Base-by-base conservation (phyloP, 2,329 filamentous ascomycete species). In the Curvularia spicifera region DNA sequence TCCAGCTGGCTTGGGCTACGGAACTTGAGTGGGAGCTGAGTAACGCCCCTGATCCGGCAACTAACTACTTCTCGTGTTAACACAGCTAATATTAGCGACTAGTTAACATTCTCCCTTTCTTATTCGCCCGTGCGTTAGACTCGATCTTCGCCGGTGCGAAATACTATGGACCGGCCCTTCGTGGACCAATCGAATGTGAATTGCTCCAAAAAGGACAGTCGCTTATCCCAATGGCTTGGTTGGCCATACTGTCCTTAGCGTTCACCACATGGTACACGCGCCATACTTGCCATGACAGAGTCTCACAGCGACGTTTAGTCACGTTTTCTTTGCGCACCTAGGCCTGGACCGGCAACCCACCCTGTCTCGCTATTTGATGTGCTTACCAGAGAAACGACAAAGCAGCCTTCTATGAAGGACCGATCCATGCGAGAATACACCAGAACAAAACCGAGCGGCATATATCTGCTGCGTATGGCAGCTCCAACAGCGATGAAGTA, bases 61-160 rank as follows among this genome's bases (percentile, higher is more conserved):
- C 60, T 60, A 63, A 37, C 60, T 61, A 64, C 40, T 20, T 33
- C 63, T 71, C 66, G 67, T 71, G 66, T 69, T 64, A 56, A 66
- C 48, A 61, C 53, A 63, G 61, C 73, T 74, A 74, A 75, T 74
- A 70, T 72, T 74, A 72, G 70, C 67, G 57, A 53, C 46, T 47
- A 53, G 56, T 45, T 29, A 51, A 52, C 48, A n/a, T 28, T 65
- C 43, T 65, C 52, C 69, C 47, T 15, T 24, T 65, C 43, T 65
- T 51, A 71, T 67, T 70, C 62, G 66, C 59, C 60, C 49, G 51
- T 53, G 37, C 58, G 59, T 39, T 53, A 15, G 33, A 57, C 57
- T 62, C 57, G 61, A 58, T 44, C 51, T 46, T 55, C 45, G 52
- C 53, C 58, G 47, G 57, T 64, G 50, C 63, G 54, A 57, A 53